Base-by-base conservation (phyloP, 2,329 filamentous ascomycete species). In the Rutstroemia sp. region DNA sequence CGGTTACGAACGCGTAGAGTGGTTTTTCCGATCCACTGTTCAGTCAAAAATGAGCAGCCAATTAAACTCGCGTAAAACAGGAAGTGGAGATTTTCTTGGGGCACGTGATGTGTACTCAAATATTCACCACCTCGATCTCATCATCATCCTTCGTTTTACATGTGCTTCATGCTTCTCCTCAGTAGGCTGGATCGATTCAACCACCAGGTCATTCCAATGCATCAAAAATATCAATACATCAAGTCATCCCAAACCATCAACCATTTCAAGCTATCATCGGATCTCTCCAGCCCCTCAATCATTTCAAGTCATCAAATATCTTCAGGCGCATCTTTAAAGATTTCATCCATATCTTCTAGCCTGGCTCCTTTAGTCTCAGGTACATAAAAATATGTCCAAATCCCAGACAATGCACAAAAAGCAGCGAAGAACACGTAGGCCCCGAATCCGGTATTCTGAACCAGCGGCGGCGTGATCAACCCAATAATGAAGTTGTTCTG, bases 391-490 rank as follows among this genome's bases (percentile, higher is more conserved):
- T 67, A 78, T 0, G 76, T 74, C 74, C 77, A 83, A 1, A 75
- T 38, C 5, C 72, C 69, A 3, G 73, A 72, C 5, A 79, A 62
- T 1, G 75, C 60, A 61, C 76, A 78, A 60, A 79, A 78, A 2
- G 73, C 66, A 0, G 74, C 76, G 58, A 80, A 80, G 69, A 81
- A 80, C 6, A 81, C 71, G 61, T 82, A 83, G 0, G 78, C 77
- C 37, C 77, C 77, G 70, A 75, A 82, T 14, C 73, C 72, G 3
- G 76, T 85, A 48, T 79, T 78, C 58, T 78, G 69, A 19, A 87
- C 77, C 51, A 87, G 75, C 1, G 82, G 76, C 0, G 83, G 84
- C 0, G 82, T 85, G 27, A 86, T 80, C 65, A 86, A 77, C 44
- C 85, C 53, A 17, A 58, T 52, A 8, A 51, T 46, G 21, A 56